A percentile compares a stretch with the other conserved stretches of the same genome.
phyloP scores from a whole-genome alignment of 345 rosid genomes.

The Sisymbrium altissimum region DNA sequence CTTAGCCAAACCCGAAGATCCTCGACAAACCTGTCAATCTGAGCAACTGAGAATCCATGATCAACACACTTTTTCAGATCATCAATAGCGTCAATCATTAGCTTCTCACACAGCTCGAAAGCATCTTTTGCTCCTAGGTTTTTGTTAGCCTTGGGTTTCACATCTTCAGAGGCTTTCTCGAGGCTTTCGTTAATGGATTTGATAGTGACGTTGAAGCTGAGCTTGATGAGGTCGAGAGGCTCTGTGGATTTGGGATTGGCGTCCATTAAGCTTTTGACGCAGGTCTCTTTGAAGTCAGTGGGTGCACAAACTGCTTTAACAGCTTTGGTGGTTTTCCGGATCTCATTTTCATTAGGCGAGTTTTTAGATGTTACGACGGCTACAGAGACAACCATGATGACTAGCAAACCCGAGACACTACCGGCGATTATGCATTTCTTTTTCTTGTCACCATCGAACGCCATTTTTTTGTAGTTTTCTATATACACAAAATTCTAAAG shows the following conservation, averaged over 20 bases:
- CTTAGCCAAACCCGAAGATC: conserved; percentile 72
- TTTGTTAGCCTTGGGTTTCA: conserved; percentile 41
- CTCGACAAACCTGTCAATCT: conserved; percentile 34
- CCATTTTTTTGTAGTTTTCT: conserved; percentile 15
- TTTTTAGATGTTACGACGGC: conserved; percentile 35
- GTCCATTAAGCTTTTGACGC: conserved; percentile 41
- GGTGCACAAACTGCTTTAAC: conserved; percentile 58
- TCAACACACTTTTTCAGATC: conserved; percentile 52
- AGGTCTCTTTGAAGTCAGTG: conserved; percentile 51
- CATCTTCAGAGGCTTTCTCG: conserved; percentile 34
- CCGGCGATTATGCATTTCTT: conserved; percentile 47
- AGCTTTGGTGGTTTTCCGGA: conserved; percentile 40
- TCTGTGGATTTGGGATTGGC: conserved; percentile 48
- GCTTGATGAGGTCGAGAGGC: conserved; percentile 56
- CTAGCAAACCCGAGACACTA: conserved; percentile 47
- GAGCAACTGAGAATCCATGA: conserved; percentile 34
- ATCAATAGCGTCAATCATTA: conserved; percentile 51
- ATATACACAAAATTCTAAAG: background rate
- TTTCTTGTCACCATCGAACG: conserved; percentile 22
- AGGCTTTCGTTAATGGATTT: conserved; percentile 39
- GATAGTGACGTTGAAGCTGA: conserved; percentile 45
- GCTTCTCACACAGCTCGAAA: conserved; percentile 45
- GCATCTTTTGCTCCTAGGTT: conserved; percentile 55
- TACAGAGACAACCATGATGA: conserved; percentile 64
- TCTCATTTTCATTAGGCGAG: background rate